phyloP scores from a whole-genome alignment of 73 alveolate genomes.

The Breviolum minutum region DNA sequence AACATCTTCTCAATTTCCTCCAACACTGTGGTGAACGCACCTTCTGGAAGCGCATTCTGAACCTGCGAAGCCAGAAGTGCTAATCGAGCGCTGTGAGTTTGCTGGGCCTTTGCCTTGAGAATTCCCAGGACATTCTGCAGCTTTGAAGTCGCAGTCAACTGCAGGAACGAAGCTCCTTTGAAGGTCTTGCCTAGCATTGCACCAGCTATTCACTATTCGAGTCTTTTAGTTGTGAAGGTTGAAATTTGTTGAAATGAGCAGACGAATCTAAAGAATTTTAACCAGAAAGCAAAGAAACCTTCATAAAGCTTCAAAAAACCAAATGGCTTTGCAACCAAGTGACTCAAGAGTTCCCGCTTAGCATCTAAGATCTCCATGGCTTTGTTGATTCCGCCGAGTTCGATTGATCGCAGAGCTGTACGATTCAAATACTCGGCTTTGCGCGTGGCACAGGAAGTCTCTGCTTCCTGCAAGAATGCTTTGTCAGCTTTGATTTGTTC shows the following conservation, averaged over 20 bases:
- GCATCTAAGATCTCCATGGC: neutral
- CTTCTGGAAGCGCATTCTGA: constrained; percentile 37
- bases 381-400: neutral
- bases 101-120: constrained; percentile 27
- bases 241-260: neutral
- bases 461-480: neutral
- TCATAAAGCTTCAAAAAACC: neutral
- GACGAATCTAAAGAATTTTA: neutral
- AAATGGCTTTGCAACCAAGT: neutral
- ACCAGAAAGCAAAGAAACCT: neutral
- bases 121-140: constrained; percentile 29
- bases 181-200: constrained; percentile 2
- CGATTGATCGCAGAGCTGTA: neutral
- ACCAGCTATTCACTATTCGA: neutral
- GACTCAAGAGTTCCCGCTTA: constrained; percentile 7
- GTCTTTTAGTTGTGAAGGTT: neutral
- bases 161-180: constrained; percentile 26
- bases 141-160: constrained; percentile 3
- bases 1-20: constrained; percentile 35
- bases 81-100: neutral
- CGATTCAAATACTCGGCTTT: neutral
- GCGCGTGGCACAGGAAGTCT: neutral
- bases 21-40: constrained; percentile 12
- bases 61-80: constrained; percentile 20
- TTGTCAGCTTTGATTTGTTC: constrained; percentile 2